Conservation (phyloP, 2,329 filamentous ascomycete species). For the Claviceps quebecensis region DNA sequence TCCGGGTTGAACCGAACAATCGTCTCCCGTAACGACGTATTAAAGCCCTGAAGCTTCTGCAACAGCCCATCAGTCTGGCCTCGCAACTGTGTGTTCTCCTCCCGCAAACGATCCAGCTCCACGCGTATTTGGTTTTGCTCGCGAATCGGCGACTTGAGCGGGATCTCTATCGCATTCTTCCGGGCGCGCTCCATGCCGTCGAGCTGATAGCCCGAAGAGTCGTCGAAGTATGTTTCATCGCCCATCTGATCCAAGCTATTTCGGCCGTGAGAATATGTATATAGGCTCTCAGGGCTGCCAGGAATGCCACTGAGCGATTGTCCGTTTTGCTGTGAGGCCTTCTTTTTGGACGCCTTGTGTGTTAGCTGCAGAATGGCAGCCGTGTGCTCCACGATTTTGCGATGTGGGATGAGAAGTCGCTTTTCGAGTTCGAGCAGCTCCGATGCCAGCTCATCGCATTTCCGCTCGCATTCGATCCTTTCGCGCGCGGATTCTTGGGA, state of each 20-base stretch:
- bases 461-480: slow-evolving; percentile 57
- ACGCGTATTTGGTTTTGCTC: slow-evolving; percentile 38
- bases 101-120: slow-evolving; percentile 31
- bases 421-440: slow-evolving; percentile 73
- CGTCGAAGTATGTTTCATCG: slow-evolving; percentile 57
- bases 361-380: slow-evolving; percentile 85
- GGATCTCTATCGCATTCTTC: slow-evolving; percentile 39
- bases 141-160: slow-evolving; percentile 41
- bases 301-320: slow-evolving; percentile 45
- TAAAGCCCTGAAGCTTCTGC: slow-evolving; percentile 52
- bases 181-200: slow-evolving; percentile 43
- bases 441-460: slow-evolving; percentile 71
- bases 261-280: slow-evolving; percentile 50
- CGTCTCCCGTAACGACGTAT: slow-evolving; percentile 50
- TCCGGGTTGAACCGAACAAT: slow-evolving; percentile 50
- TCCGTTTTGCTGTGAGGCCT: slow-evolving; percentile 26
- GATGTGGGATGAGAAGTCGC: slow-evolving; percentile 58
- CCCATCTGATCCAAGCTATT: slow-evolving; percentile 41
- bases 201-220: slow-evolving; percentile 57
- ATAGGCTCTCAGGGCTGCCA: slow-evolving; percentile 63
- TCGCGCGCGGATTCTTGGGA: slow-evolving; percentile 57
- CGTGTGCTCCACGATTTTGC: slow-evolving; percentile 72
- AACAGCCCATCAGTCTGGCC: slow-evolving; percentile 19
- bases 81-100: slow-evolving; percentile 28
- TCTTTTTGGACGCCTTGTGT: slow-evolving; percentile 59